Evolutionary conservation across 2,329 filamentous ascomycete genomes (phyloP).

Genomic region (Didymella keratinophila): DNA sequence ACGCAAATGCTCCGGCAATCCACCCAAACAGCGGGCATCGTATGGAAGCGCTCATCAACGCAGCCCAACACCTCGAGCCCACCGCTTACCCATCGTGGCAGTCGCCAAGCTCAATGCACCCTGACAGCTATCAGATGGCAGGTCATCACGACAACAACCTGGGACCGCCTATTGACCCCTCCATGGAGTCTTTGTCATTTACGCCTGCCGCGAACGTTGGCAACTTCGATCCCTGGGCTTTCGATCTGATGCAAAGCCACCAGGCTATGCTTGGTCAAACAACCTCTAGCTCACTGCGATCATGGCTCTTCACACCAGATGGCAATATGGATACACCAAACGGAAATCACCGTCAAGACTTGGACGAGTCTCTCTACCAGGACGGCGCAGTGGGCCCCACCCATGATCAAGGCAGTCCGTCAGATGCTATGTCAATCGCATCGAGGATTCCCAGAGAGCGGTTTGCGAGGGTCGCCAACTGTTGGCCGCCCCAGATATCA

Average conservation of each 20-base stretch:
- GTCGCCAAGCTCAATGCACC: constrained; percentile 29
- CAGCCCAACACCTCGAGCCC: constrained; percentile 48
- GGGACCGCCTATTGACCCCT: constrained; percentile 49
- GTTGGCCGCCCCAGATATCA: constrained; percentile 48
- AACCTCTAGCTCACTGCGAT: constrained; percentile 47
- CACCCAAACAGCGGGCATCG: constrained; percentile 39
- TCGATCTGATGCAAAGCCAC: constrained; percentile 49
- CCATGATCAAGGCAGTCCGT: constrained; percentile 44
- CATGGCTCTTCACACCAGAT: constrained; percentile 49
- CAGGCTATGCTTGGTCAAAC: constrained; percentile 48
- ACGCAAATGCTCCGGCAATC: constrained; percentile 10
- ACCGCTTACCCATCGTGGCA: constrained; percentile 45
- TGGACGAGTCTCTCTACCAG: constrained; percentile 44
- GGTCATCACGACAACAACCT: constrained; percentile 42
- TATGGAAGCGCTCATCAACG: constrained; percentile 50
- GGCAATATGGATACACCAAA: constrained; percentile 39
- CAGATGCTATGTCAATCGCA: constrained; percentile 48
- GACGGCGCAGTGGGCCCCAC: constrained; percentile 33
- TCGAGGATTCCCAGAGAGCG: constrained; percentile 50
- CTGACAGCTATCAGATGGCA: constrained; percentile 33
- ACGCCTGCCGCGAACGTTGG: constrained; percentile 46
- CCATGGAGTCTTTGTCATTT: constrained; percentile 49
- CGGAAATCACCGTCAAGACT: constrained; percentile 39
- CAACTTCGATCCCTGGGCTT: constrained; percentile 49
- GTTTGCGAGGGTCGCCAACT: constrained; percentile 51